A percentile compares a stretch with the other conserved stretches of the same genome.
Evolutionary conservation across 192 early-diverging fungal species (phyloP).

Genomic region (Coemansia erecta): DNA sequence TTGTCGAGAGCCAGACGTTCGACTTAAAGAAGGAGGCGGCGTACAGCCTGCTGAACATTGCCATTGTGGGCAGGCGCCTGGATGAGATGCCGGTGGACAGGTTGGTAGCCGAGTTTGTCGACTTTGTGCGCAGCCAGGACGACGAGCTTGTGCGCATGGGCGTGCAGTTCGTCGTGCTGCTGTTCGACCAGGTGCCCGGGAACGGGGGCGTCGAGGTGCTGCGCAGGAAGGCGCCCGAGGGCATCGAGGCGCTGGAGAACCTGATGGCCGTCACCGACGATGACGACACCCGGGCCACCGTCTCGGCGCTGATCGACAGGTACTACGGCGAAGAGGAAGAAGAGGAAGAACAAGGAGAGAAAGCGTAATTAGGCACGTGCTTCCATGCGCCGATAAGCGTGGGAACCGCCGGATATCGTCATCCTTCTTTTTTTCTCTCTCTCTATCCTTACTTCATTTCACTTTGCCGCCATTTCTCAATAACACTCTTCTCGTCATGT

Average conservation of each 20-base stretch:
- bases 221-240: slow-evolving; percentile 24
- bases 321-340: slow-evolving; percentile 57
- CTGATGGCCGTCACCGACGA: slow-evolving; percentile 54
- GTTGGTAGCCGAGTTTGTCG: slow-evolving; percentile 42
- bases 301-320: slow-evolving; percentile 57
- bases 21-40: slow-evolving; percentile 72
- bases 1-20: slow-evolving; percentile 61
- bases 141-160: slow-evolving; percentile 62
- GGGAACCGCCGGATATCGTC: neutral
- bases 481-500: neutral
- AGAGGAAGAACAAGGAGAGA: no score
- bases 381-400: no score
- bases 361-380: no score
- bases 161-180: slow-evolving; percentile 57
- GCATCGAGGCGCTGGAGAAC: slow-evolving; percentile 60
- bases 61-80: slow-evolving; percentile 32
- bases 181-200: slow-evolving; percentile 54
- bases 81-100: slow-evolving; percentile 25
- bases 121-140: slow-evolving; percentile 65
- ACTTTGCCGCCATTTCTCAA: neutral
- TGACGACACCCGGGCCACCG: slow-evolving; percentile 50
- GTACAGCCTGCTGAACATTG: slow-evolving; percentile 63
- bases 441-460: slow-evolving; percentile 1
- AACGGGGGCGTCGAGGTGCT: slow-evolving; percentile 30
- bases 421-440: neutral